Base-by-base conservation (phyloP, 352 stramenopile species). In the Phytophthora citricola region DNA sequence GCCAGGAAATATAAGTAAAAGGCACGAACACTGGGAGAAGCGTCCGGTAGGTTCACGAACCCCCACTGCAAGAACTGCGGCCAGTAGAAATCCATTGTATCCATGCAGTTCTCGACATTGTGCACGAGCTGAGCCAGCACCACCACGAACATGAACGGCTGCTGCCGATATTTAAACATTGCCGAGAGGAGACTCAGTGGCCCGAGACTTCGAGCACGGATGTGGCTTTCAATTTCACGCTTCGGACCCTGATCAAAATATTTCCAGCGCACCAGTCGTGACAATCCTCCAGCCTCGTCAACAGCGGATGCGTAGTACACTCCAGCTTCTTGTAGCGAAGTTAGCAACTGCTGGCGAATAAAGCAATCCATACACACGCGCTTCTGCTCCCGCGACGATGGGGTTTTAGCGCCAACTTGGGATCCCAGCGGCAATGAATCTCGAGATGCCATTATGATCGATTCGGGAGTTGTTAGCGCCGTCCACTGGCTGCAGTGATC, bases 51-150 rank as follows among this genome's bases (percentile, higher is more conserved):
- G 34, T 87, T 71, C 0, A 84, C 57, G 47, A 90, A 85, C 7
- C 82, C 82, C 80, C 80, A 91, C 27, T 89, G 80, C 20, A 91
- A 67, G 31, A 90, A 79, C 58, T 91, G 82, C 8, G 82, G 80
- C 82, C 82, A 91, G 53, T 87, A 89, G 45, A 91, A 87, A 45
- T 85, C 80, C 38, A 91, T 71, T n/a, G 75, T 81, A 36, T 85
- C 76, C 24, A 81, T 46, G 31, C 74, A 82, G 15, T 75, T 76
- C 43, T 91, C 82, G 12, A 88, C 75, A 41, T 81, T 81, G 54
- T 87, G 71, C 29, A 87, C 69, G 22, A 89, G 58, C 51, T 91
- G 82, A 2, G 80, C 81, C 20, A 91, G 66, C n/a, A 85, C 76
- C 27, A 89, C 64, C 17, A 90, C 69, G 41, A 90, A 87, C 76